Evolutionary conservation across 441 rosid species (phyloP).

Genomic region (Aquilaria agallochum): DNA sequence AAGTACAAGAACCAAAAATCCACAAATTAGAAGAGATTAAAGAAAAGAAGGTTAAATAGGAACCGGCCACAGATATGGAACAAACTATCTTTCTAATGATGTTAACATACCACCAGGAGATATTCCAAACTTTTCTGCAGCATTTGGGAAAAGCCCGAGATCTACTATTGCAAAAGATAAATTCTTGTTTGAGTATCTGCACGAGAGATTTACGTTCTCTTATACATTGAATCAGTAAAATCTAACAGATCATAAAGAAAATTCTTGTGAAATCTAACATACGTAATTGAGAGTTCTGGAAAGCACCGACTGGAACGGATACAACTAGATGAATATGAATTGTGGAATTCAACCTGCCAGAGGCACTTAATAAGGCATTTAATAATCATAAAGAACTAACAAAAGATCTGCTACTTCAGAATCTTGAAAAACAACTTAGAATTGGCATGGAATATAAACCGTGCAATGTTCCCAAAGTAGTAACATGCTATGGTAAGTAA

Average conservation of each 20-base stretch:
- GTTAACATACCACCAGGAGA: constrained; percentile 53
- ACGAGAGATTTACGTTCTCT: constrained; percentile 2
- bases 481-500: too few species aligned
- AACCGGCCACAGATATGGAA: neutral
- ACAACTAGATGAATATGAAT: constrained; percentile 56
- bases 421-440: neutral
- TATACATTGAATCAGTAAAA: too few species aligned
- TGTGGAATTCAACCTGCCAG: constrained; percentile 75
- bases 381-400: constrained; percentile 3
- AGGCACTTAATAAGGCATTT: constrained; percentile 7
- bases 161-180: constrained; percentile 81
- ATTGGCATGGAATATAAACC: neutral
- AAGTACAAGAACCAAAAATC: constrained; percentile 17
- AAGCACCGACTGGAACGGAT: constrained; percentile 69
- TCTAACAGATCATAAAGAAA: neutral
- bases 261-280: constrained; percentile 20
- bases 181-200: constrained; percentile 80
- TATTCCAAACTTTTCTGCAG: constrained; percentile 80
- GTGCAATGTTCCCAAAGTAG: too few species aligned
- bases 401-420: neutral
- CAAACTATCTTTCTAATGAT: neutral
- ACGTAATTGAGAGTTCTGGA: constrained; percentile 83
- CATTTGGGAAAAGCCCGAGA: constrained; percentile 88
- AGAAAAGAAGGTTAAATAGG: constrained; percentile 5
- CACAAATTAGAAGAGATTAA: neutral